These are phyloP conservation scores for Thecaphora frezii DNA, from an alignment of 1,284 basidiomycete genomes.

Conservation along the genomic window DNA sequence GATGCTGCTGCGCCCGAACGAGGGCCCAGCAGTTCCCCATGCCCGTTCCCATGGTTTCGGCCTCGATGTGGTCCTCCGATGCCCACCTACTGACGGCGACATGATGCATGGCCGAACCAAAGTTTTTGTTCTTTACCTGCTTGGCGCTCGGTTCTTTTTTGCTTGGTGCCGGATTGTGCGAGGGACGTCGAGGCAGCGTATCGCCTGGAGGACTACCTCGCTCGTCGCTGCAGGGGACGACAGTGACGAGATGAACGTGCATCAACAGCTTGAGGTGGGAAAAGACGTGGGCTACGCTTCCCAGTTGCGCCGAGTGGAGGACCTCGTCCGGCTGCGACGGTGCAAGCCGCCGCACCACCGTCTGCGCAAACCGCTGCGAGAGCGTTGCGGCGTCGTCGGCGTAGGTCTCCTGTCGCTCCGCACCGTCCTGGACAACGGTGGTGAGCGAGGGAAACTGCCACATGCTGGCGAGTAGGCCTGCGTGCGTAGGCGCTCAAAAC, in stretches of 20 bases:
- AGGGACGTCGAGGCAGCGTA: no score
- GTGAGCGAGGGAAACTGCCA: constrained; percentile 55
- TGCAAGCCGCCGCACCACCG: not conserved
- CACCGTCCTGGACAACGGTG: constrained; percentile 4
- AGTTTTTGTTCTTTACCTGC: constrained; percentile 21
- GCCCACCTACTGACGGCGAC: constrained; percentile 23
- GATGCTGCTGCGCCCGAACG: constrained; percentile 4
- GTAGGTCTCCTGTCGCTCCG: not conserved
- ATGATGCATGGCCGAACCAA: constrained; percentile 15
- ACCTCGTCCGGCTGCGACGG: no score
- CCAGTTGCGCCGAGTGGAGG: constrained; percentile 15
- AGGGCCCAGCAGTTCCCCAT: constrained; percentile 41
- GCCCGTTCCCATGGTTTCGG: constrained; percentile 42
- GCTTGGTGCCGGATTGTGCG: no score
- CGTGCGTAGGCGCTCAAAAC: no score
- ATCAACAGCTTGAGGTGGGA: constrained; percentile 90
- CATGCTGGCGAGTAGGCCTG: constrained; percentile 42
- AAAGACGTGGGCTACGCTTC: constrained; percentile 74
- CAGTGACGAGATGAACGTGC: constrained; percentile 66
- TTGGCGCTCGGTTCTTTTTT: not conserved
- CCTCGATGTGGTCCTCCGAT: constrained; percentile 21
- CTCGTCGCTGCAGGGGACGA: constrained; percentile 5
- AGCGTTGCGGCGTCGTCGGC: not conserved
- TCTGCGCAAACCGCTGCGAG: not conserved
- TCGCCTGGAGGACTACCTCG: no score